Conservation (phyloP, 345 rosid species). For the Eucalyptus curtisii region DNA sequence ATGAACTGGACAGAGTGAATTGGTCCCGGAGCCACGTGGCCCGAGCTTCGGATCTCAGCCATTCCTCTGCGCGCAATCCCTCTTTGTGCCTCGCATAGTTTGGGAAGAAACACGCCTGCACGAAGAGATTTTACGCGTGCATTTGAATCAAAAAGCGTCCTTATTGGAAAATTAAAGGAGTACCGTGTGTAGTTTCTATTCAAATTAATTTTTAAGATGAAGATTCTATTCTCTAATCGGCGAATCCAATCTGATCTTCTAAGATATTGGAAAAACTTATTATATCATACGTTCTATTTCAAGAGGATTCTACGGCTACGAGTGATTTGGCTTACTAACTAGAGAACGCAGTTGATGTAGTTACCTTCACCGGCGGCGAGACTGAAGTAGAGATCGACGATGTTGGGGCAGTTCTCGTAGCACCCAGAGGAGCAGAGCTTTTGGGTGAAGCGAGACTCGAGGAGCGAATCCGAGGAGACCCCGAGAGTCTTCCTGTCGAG, state of each 20-base stretch:
- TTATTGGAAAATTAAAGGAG: neutral
- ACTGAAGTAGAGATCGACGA: conserved; percentile 78
- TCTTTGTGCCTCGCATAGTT: conserved; percentile 48
- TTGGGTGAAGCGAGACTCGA: conserved; percentile 48
- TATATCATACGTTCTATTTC: neutral
- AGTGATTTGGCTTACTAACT: neutral
- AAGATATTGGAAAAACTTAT: neutral
- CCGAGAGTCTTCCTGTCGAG: conserved; percentile 70
- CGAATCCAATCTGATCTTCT: neutral
- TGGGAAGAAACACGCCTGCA: conserved; percentile 70
- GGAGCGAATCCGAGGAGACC: conserved; percentile 77
- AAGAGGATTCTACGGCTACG: neutral
- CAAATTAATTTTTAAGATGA: neutral
- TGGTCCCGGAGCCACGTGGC: conserved; percentile 43
- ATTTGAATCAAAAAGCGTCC: neutral
- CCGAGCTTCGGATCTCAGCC: conserved; percentile 59
- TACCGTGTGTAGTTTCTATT: neutral
- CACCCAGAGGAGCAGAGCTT: conserved; percentile 73
- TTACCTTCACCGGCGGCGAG: conserved; percentile 96
- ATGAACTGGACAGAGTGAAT: neutral
- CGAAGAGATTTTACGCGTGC: neutral
- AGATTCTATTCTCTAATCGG: neutral
- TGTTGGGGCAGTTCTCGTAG: conserved; percentile 64
- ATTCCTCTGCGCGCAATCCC: conserved; percentile 37
- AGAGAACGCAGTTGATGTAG: neutral